These are phyloP conservation scores for Nematocida minor DNA, from an alignment of 371 early-diverging fungal genomes.

Conservation along the genomic window DNA sequence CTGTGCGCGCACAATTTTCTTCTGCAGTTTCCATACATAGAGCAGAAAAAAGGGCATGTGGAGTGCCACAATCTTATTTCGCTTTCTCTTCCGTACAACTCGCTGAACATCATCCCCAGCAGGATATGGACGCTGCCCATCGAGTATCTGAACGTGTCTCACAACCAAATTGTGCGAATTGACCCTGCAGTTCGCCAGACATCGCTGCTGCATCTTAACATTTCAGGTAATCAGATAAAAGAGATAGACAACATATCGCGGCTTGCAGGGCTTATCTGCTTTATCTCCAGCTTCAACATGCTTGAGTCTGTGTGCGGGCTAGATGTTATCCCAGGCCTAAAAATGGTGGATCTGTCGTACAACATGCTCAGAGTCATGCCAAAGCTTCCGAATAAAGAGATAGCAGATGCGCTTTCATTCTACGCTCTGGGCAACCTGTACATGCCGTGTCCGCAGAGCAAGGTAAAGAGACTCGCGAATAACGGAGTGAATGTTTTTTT, in stretches of 20 bases:
- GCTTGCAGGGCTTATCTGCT: constrained; percentile 7
- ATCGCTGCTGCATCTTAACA: constrained; percentile 28
- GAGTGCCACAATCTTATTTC: constrained; percentile 1
- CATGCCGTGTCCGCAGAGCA: background rate
- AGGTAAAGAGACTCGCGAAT: background rate
- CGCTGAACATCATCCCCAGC: constrained; percentile 28
- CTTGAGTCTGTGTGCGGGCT: constrained; percentile 26
- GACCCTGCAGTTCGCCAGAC: constrained; percentile 15
- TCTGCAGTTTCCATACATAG: constrained; percentile 35
- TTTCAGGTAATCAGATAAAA: constrained; percentile 44
- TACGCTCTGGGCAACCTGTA: constrained; percentile 18
- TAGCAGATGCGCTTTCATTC: background rate
- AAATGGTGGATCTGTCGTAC: constrained; percentile 20
- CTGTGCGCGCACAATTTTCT: constrained; percentile 33
- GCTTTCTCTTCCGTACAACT: constrained; percentile 44
- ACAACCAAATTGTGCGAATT: constrained; percentile 40
- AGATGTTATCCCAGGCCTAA: background rate
- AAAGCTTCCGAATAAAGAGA: background rate
- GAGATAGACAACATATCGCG: constrained; percentile 26
- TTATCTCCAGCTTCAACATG: constrained; percentile 43
- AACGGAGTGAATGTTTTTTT: constrained; percentile 1
- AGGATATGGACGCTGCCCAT: constrained; percentile 37
- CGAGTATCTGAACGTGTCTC: constrained; percentile 29
- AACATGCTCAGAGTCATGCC: constrained; percentile 30
- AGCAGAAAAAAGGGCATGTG: background rate